Evolutionary conservation across 116 monocot species (phyloP).

Genomic region (Papilionanthe hybrid): DNA sequence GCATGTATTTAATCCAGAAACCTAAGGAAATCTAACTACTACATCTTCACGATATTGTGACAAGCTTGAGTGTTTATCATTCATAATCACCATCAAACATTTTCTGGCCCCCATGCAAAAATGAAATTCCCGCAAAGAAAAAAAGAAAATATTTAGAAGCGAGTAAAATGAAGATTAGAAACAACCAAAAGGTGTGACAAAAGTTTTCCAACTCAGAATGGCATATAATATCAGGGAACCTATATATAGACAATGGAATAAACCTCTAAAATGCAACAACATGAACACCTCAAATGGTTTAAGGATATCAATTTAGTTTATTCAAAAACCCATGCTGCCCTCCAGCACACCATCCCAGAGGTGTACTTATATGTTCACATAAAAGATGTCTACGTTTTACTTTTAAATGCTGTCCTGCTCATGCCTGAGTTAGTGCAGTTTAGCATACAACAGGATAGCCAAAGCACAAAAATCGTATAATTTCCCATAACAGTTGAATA

Average conservation of each 20-base stretch:
- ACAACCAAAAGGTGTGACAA: too few relatives aligned
- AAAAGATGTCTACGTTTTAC: not conserved
- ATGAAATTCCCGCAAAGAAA: not conserved
- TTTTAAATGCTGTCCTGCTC: not conserved
- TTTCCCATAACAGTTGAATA: not conserved
- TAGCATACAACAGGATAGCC: not conserved
- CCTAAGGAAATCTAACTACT: not conserved
- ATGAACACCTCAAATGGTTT: not conserved
- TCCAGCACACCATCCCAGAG: too few relatives aligned
- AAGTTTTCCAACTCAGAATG: too few relatives aligned
- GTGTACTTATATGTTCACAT: not conserved
- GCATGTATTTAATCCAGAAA: not conserved
- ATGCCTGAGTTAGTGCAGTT: not conserved
- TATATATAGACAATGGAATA: not conserved
- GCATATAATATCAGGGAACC: too few relatives aligned
- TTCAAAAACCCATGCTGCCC: too few relatives aligned
- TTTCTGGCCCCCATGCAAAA: not conserved
- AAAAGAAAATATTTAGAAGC: not conserved
- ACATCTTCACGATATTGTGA: not conserved
- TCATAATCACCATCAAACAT: not conserved
- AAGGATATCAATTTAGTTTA: not conserved
- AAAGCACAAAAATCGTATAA: not conserved
- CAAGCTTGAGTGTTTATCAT: not conserved
- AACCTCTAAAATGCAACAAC: not conserved
- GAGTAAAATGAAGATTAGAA: not conserved